phyloP scores from a whole-genome alignment of 2,329 filamentous ascomycete species.

The Aspergillus sp. region DNA sequence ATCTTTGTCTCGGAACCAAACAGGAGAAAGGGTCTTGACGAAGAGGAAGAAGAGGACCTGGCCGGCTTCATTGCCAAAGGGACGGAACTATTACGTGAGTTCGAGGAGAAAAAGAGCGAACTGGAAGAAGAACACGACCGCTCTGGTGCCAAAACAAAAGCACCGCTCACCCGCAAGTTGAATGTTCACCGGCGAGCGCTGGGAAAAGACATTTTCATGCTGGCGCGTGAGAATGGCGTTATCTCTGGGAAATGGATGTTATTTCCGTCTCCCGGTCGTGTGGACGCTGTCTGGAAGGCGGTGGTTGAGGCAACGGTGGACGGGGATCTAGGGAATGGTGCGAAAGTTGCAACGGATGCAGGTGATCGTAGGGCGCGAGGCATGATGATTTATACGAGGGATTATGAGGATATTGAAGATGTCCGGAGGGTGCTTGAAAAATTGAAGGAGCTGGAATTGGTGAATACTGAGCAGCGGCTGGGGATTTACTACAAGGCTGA shows the following conservation, averaged over 20 bases:
- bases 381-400: conserved; percentile 70
- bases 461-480: conserved; percentile 34
- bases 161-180: conserved; percentile 30
- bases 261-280: conserved; percentile 14
- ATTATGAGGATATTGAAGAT: conserved; percentile 65
- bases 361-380: conserved; percentile 45
- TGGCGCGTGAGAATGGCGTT: conserved; percentile 55
- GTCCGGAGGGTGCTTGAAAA: conserved; percentile 60
- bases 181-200: conserved; percentile 37
- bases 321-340: conserved; percentile 62
- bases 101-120: conserved; percentile 40
- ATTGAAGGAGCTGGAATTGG: conserved; percentile 57
- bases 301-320: conserved; percentile 62
- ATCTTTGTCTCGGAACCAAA: conserved; percentile 65
- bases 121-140: conserved; percentile 45
- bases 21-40: conserved; percentile 32
- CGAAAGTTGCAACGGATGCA: conserved; percentile 61
- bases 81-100: conserved; percentile 47
- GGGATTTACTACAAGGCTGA: conserved; percentile 73
- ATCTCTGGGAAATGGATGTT: conserved; percentile 55
- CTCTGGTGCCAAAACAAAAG: conserved; percentile 31
- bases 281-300: conserved; percentile 45
- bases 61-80: conserved; percentile 49
- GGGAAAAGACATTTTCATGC: conserved; percentile 50
- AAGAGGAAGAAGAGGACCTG: conserved; percentile 39